These are phyloP conservation scores for Sergeia podlipaevii DNA, from an alignment of 208 protist species.

Conservation along the genomic window DNA sequence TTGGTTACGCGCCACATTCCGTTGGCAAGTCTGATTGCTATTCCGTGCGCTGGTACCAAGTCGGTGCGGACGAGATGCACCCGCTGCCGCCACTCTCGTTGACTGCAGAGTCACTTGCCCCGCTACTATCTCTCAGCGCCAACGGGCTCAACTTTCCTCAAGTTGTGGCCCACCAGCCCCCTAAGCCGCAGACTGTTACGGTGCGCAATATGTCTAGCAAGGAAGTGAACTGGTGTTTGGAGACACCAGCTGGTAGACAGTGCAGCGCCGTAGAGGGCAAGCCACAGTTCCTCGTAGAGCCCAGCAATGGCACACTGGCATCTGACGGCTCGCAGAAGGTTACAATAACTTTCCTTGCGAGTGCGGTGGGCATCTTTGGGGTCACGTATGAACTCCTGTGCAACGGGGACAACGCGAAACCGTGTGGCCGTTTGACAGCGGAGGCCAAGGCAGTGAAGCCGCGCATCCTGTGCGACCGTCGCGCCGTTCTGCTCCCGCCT, in stretches of 20 bases:
- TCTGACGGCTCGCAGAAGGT: slow-evolving; percentile 37
- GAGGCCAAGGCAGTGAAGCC: slow-evolving; percentile 70
- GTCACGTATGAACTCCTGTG: slow-evolving; percentile 48
- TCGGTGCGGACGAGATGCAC: slow-evolving; percentile 68
- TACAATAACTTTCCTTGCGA: slow-evolving; percentile 71
- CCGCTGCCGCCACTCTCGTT: slow-evolving; percentile 64
- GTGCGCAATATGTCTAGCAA: slow-evolving; percentile 40
- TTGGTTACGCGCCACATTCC: slow-evolving; percentile 25
- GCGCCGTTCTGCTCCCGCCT: slow-evolving; percentile 79
- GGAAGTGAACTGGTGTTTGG: slow-evolving; percentile 17
- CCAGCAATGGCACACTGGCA: slow-evolving; percentile 41
- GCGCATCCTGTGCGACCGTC: slow-evolving; percentile 66
- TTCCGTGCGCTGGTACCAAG: slow-evolving; percentile 58
- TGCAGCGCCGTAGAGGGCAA: neutral
- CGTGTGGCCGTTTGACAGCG: slow-evolving; percentile 57
- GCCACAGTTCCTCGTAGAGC: slow-evolving; percentile 61
- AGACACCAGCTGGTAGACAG: slow-evolving; percentile 12
- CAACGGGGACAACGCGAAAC: slow-evolving; percentile 28
- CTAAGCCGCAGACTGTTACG: slow-evolving; percentile 30
- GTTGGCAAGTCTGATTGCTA: slow-evolving; percentile 16
- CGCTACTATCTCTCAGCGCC: slow-evolving; percentile 31
- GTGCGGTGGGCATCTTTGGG: slow-evolving; percentile 18
- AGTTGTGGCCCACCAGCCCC: slow-evolving; percentile 48
- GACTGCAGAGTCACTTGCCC: slow-evolving; percentile 23
- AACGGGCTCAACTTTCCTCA: slow-evolving; percentile 34